These are phyloP conservation scores for Lactarius quietus DNA, from an alignment of 768 basidiomycete species.

Conservation along the genomic window DNA sequence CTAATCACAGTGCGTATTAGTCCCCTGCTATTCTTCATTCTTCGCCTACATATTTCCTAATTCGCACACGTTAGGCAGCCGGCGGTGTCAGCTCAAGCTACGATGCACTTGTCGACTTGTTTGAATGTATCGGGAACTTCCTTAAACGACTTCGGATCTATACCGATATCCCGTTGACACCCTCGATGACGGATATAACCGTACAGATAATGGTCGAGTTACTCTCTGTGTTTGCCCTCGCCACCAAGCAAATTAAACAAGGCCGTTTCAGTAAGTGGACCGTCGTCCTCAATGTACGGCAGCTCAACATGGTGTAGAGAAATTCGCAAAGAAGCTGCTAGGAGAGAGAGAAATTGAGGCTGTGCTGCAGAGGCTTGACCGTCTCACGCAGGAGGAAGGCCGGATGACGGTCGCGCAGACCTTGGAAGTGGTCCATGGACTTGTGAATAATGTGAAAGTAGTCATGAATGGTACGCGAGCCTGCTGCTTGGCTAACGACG, in stretches of 20 bases:
- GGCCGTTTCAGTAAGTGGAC: background rate
- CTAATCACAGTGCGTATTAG: background rate
- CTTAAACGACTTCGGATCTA: constrained; percentile 3
- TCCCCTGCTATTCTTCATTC: too few relatives aligned
- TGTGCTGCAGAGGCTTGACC: background rate
- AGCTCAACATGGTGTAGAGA: background rate
- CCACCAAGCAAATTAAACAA: constrained; percentile 1
- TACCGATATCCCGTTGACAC: background rate
- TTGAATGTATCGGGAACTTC: constrained; percentile 2
- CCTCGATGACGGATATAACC: background rate
- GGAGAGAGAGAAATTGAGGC: constrained; percentile 6
- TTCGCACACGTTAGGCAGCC: background rate
- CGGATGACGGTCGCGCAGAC: constrained; percentile 2
- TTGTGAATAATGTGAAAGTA: background rate
- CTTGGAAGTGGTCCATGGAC: constrained; percentile 1
- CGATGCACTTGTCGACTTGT: constrained; percentile 3
- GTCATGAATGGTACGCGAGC: constrained; percentile 3
- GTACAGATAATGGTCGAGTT: constrained; percentile 2
- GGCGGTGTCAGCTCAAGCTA: background rate
- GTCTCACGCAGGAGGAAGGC: constrained; percentile 2
- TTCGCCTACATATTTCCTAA: background rate
- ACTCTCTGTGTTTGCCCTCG: background rate
- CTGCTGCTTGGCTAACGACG: background rate
- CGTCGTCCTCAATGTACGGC: background rate
- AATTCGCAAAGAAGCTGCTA: background rate